Conservation (phyloP, 2,329 filamentous ascomycete genomes). For the Esteya vermicola region DNA sequence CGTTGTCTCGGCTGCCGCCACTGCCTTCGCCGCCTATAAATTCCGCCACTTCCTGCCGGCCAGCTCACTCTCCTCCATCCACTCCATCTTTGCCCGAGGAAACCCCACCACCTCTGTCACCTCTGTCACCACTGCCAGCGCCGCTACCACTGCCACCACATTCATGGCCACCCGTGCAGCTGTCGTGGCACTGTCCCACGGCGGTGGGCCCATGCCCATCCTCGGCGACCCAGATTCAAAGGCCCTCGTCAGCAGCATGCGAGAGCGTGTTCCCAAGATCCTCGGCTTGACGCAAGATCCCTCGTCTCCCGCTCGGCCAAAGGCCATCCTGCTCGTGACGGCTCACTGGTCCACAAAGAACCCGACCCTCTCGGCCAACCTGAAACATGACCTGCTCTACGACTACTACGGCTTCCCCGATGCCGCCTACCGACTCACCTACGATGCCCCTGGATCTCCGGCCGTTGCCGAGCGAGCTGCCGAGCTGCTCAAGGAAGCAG, state of each 20-base stretch:
- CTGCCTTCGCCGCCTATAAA: slow-evolving; percentile 7
- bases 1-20: slow-evolving; percentile 8
- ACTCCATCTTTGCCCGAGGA: neutral
- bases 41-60: neutral
- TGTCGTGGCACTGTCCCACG: slow-evolving; percentile 34
- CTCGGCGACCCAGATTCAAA: slow-evolving; percentile 39
- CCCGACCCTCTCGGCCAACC: slow-evolving; percentile 35
- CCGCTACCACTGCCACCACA: neutral
- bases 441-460: slow-evolving; percentile 40
- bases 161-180: slow-evolving; percentile 25
- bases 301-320: slow-evolving; percentile 24
- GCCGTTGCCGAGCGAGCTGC: slow-evolving; percentile 34
- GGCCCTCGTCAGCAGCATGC: slow-evolving; percentile 34
- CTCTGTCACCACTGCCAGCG: neutral
- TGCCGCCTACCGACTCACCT: slow-evolving; percentile 39
- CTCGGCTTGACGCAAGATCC: slow-evolving; percentile 28
- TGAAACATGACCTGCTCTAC: slow-evolving; percentile 34
- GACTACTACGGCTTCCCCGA: slow-evolving; percentile 44
- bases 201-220: slow-evolving; percentile 42
- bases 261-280: slow-evolving; percentile 37
- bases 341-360: slow-evolving; percentile 39
- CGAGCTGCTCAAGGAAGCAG: slow-evolving; percentile 28
- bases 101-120: neutral
- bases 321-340: slow-evolving; percentile 40
- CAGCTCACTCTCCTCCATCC: neutral